Base-by-base conservation (phyloP, 1,284 basidiomycete genomes). In the Rhodotorula sp. region DNA sequence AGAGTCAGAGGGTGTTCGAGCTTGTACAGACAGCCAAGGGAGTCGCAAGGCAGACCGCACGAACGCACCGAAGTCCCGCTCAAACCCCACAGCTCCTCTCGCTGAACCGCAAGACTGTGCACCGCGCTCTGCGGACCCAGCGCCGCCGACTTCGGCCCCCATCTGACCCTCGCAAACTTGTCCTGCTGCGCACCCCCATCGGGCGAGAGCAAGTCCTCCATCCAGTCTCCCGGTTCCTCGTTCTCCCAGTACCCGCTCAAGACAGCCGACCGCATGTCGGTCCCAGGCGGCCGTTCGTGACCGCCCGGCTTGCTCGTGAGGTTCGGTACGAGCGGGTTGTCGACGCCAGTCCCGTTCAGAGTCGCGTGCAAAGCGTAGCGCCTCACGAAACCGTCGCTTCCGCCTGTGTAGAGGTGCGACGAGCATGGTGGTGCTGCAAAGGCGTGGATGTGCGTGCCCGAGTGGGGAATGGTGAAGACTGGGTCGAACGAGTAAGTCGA, bases 1-100 rank as follows among this genome's bases (percentile, higher is more conserved):
- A 9, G 48, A 6, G 32, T 19, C 17, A 3, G 29, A 29, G 53
- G 39, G 32, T n/a, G 22, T 20, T 17, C 2, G 20, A 19, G 39
- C 22, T 48, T 24, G 11, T 30, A 9, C 20, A 32, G 17, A 11
- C 19, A 19, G 15, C 13, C 22, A 30, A 22, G 9, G 7, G 32
- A 4, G 24, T n/a, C 17, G 1, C 11, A 8, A n/a, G 32, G 3
- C 46, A 11, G 36, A 2, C 29, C n/a, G 4, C 47, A 22, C 29
- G 70, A 64, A 32, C 89, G 76, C 80, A 92, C 92, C 77, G 90
- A 86, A 51, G 89, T 90, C 13, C 94, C 94, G 27, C 90, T 88
- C 62, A 95, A 83, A 27, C 89, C 85, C 92, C 93, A 97, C 11
- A 97, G 82, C 13, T 90, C 94, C 79, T 96, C 92, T 10, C 89